phyloP scores from a whole-genome alignment of 192 early-diverging fungal species.

The Dispira simplex region DNA sequence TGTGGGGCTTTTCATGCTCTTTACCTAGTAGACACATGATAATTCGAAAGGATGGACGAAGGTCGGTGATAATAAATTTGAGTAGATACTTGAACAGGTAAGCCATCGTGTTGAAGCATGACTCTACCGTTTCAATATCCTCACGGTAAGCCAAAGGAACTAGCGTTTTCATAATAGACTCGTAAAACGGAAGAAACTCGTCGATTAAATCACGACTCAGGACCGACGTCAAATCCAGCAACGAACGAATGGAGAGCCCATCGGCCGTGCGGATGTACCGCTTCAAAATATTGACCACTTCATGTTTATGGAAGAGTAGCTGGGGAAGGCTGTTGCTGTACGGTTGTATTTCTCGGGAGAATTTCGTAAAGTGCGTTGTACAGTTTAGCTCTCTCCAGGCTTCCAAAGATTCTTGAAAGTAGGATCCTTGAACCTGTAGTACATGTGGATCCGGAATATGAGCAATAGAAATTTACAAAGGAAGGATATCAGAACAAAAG shows the following conservation, averaged over 20 bases:
- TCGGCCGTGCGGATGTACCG: constrained; percentile 43
- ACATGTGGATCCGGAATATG: no score
- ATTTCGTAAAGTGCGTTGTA: constrained; percentile 61
- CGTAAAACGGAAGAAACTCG: constrained; percentile 71
- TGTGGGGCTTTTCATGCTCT: constrained; percentile 48
- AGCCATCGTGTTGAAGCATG: constrained; percentile 74
- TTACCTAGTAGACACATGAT: constrained; percentile 56
- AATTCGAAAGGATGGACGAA: constrained; percentile 63
- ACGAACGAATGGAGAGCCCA: constrained; percentile 55
- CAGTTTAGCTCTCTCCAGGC: constrained; percentile 86
- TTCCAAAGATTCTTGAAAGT: constrained; percentile 67
- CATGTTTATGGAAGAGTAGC: constrained; percentile 79
- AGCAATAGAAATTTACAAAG: no score
- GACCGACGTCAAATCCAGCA: constrained; percentile 66
- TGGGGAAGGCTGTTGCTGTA: constrained; percentile 64
- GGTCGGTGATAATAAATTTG: constrained; percentile 44
- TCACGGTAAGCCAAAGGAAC: constrained; percentile 44
- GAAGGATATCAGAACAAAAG: no score
- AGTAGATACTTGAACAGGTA: constrained; percentile 84
- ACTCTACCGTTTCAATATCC: constrained; percentile 63
- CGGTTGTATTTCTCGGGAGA: constrained; percentile 45
- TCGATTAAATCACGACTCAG: constrained; percentile 85
- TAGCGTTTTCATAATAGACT: constrained; percentile 44
- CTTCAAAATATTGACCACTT: constrained; percentile 48
- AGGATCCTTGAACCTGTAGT: constrained; percentile 37